Evolutionary conservation across 176 grass and related monocot genomes (phyloP).

Genomic region (Cocos nucifera): DNA sequence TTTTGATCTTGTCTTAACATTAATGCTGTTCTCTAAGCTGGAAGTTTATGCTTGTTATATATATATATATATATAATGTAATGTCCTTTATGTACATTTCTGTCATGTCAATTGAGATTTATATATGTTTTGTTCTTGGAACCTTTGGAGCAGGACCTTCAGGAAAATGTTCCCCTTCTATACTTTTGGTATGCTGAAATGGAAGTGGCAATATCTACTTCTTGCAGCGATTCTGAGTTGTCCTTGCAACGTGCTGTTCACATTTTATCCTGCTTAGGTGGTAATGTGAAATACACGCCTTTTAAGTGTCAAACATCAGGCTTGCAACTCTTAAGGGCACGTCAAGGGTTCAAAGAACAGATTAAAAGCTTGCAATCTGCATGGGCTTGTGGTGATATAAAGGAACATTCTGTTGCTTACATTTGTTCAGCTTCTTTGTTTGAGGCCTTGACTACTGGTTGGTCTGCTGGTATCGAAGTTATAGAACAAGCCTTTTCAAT

Average conservation of each 20-base stretch:
- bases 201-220: conserved; percentile 41
- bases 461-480: conserved; percentile 60
- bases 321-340: conserved; percentile 68
- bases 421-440: conserved; percentile 83
- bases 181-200: conserved; percentile 88
- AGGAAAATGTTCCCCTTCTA: conserved; percentile 56
- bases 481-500: conserved; percentile 63
- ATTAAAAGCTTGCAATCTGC: conserved; percentile 50
- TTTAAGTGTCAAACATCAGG: conserved; percentile 43
- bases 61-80: background rate
- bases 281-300: conserved; percentile 58
- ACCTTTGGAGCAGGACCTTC: conserved; percentile 44
- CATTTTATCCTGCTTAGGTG: conserved; percentile 75
- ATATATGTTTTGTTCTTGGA: background rate
- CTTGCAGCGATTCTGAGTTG: conserved; percentile 42
- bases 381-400: conserved; percentile 37
- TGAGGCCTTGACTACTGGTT: conserved; percentile 70
- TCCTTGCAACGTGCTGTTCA: conserved; percentile 51
- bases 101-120: background rate
- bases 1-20: no score
- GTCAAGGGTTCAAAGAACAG: conserved; percentile 90
- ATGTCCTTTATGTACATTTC: background rate
- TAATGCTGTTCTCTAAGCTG: no score
- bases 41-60: background rate
- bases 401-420: conserved; percentile 67